phyloP scores from a whole-genome alignment of 129 eudicot species.

The Helichrysum umbraculigerum region DNA sequence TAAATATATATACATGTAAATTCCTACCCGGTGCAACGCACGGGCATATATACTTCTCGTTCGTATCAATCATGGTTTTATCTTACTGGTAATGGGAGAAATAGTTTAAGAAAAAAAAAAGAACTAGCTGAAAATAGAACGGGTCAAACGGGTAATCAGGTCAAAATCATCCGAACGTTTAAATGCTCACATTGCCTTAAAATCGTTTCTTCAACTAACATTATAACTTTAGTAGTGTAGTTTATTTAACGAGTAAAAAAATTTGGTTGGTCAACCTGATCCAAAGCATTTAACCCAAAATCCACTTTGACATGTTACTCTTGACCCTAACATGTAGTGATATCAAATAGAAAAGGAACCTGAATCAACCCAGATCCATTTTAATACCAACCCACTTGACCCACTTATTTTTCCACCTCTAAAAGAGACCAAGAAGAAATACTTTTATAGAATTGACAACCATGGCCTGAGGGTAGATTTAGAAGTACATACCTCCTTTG shows the following conservation, averaged over 20 bases:
- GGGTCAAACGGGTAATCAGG: neutral
- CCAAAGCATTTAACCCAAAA: neutral
- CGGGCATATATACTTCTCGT: too few species aligned
- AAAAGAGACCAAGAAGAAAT: neutral
- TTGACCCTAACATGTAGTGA: neutral
- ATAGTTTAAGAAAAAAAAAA: neutral
- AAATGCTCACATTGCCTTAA: neutral
- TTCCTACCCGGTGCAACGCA: too few species aligned
- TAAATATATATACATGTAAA: too few species aligned
- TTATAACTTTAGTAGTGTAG: too few species aligned
- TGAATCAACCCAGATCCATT: neutral
- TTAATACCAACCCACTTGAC: neutral
- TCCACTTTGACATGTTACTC: neutral
- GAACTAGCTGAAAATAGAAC: neutral
- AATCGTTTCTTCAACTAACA: too few species aligned
- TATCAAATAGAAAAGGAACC: neutral
- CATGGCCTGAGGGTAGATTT: neutral
- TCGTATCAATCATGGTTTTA: too few species aligned
- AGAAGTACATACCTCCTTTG: conserved; percentile 64
- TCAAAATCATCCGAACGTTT: neutral
- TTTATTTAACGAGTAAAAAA: neutral
- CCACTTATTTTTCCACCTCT: neutral
- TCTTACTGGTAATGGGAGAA: too few species aligned
- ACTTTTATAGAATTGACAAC: neutral
- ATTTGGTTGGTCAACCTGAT: neutral